Evolutionary conservation across 495 filamentous ascomycete genomes (phyloP), one percentile per base, ranked within the genome.

Genomic region (Cercophora sp.): DNA sequence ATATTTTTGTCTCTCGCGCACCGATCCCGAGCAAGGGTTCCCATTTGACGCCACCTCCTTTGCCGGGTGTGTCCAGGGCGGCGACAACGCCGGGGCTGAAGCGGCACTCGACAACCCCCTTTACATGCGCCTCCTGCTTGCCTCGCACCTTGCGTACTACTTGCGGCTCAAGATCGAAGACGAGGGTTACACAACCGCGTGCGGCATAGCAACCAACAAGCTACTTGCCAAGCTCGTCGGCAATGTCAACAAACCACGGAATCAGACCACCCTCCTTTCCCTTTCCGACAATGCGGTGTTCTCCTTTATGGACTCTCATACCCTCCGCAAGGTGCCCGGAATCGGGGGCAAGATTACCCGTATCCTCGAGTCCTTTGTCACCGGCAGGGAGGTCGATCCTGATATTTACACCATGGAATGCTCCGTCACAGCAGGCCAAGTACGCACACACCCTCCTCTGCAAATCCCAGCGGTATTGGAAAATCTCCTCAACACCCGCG

Each of bases 181-280:
- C 36, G 74, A 87, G n/a, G 89, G 89, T 3, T 95, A 90, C 67
- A 93, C 89, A 5, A 83, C 84, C 31, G 88, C 90, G 0, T 89
- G 87, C n/a, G 92, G 92, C 8, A 83, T 96, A 2, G 84, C 89
- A 2, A 95, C 88, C 4, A 89, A 83, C 41, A 96, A 96, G 65
- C 61, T 91, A 2, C 75, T 92, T 23, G 82, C 87, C 25, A 97
- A 97, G 63, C 72, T 97, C 23, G 88, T 83, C 20, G 92, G 92
- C 16, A 89, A 81, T 70, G 69, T 85, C 35, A 81, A 96, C 63
- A 96, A 96, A 68, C 92, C 92, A 0, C 84, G 85, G 40, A 84
- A 80, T 47, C 92, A 95, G 62, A 96, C 92, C 0, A 86, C 87
- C 4, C 80, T 97, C 2, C 68, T 94, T 4, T 80, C 85, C 9